Evolutionary conservation across 371 early-diverging fungal genomes (phyloP), one percentile per base, ranked within the genome.

Genomic region (Neoconidiobolus thromboides): DNA sequence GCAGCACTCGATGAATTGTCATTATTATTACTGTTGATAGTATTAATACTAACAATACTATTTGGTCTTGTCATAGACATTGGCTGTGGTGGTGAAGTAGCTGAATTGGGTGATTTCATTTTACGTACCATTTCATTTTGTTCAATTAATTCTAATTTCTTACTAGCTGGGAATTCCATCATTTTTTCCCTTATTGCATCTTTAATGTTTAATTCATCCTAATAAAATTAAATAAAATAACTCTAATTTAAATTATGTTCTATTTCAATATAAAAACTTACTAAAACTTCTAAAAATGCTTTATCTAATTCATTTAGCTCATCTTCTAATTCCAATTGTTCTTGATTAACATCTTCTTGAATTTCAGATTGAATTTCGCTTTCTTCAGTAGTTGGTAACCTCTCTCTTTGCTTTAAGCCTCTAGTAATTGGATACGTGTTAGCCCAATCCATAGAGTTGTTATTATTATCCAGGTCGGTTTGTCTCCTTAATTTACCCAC

Each of bases 121-220:
- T 70, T 67, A 46, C 74, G 76, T 1, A 73, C 58, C 36, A 73
- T 72, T 37, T 73, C 69, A 42, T 76, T 77, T 60, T 76, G 78
- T 43, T 74, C 66, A 46, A 80, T 68, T 3, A 80, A 60, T 10
- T 73, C 73, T 1, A 71, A 55, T 48, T 77, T 76, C 47, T 73
- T 72, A 38, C 74, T 73, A 3, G 66, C 63, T 1, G 78, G 69
- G 10, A 80, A 60, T 54, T 74, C 68, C 54, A 75, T 72, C 61
- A 77, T 65, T 37, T 71, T 74, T 36, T 73, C 74, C 53, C 76
- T 65, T 7, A 74, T 66, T 6, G 47, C 65, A 43, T 73, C 76
- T 60, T 76, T 77, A 71, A 78, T 80, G 59, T 80, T 71, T n/a
- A 80, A 67, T 48, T 79, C 75, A 50, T 75, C 73, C 76, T 77